Evolutionary conservation across 225 moss, liverwort and hornwort species (phyloP), one percentile per base, ranked within the genome.

Genomic region (Neckera pumila): DNA sequence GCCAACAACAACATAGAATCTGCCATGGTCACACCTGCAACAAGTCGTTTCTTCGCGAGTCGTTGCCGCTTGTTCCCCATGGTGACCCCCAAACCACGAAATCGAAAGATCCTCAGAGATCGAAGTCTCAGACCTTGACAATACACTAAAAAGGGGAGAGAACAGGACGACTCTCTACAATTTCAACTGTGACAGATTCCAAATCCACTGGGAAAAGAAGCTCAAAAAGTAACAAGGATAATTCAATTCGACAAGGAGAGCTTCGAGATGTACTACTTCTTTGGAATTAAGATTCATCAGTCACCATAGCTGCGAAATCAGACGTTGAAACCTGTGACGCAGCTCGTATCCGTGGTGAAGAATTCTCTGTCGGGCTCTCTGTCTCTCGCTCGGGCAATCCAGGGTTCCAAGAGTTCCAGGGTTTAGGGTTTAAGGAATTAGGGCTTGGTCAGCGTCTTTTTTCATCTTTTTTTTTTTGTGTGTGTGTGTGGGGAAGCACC

Each of bases 11-110:
- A 61, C 11, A 60, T 22, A 81, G 12, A 70, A 81, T 82, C 62
- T 85, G 84, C 58, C 59, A 80, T 27, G 22, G 30, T 66, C 53
- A 33, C 17, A 89, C 87, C 87, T 88, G 90, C 81, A 67, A 87
- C 34, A 51, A 58, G 90, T 79, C 89, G 92, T 87, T 93, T 81
- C 90, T 91, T 92, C 80, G 94, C 94, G 17, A 92, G 90, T 40
- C 94, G 88, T 86, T 94, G 94, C 76, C 94, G 91, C 88, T 94
- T 94, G 87, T 94, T 94, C 76, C 90, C 94, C 94, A 94, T 94
- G 30, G 77, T 57, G 77, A 80, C 45, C 82, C 69, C 83, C 63
- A 89, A 88, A 58, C 28, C 84, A 83, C 85, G 76, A 81, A 67
- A 76, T 57, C 56, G 56, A 83, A 69, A 61, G 53, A 27, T 76